Base-by-base conservation (phyloP, 139 green algal species). In the Chlorella sorokiniana region DNA sequence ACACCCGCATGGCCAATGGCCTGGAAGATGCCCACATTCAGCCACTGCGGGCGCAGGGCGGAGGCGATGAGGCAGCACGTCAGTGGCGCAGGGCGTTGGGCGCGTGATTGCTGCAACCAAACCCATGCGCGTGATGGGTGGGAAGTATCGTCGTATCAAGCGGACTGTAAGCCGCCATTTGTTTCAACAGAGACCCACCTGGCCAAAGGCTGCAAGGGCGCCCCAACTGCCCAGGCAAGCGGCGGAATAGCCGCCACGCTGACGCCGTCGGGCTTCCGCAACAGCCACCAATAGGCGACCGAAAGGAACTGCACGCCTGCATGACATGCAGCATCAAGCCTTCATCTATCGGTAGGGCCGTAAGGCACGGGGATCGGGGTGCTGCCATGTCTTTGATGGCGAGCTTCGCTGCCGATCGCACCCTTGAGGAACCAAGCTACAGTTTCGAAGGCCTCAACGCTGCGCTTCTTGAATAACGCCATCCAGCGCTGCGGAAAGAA, bases 11-110 rank as follows among this genome's bases (percentile, higher is more conserved):
- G 80, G 3, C 94, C 94, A 40, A 97, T 91, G 0, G 93, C 87
- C 1, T 81, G 61, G 82, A 91, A 97, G 62, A 95, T 92, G 72
- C 87, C 89, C 9, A 92, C 65, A 82, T 97, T 97, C 11, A 97
- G 86, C 0, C 83, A 79, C 90, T 96, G 93, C 16, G 80, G 69
- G n/a, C n/a, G 48, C 48, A 11, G 48, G 11, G 14, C 14, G 16
- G 48, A 59, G 40, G 29, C 44, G 10, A 61, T 38, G 44, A 18
- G 22, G 69, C 33, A 9, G 20, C 33, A 31, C 9, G 14, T 29
- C 40, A 7, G 22, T 20, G 38, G 69, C 33, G 69, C 41, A 35
- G 18, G 10, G 23, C 6, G n/a, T 8, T 29, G 8, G 64, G 64
- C n/a, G n/a, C n/a, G n/a, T n/a, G n/a, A n/a, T 33, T 65, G 59